These are phyloP conservation scores for Calonectria pseudoturangicola DNA, from an alignment of 2,329 filamentous ascomycete species.

Conservation along the genomic window DNA sequence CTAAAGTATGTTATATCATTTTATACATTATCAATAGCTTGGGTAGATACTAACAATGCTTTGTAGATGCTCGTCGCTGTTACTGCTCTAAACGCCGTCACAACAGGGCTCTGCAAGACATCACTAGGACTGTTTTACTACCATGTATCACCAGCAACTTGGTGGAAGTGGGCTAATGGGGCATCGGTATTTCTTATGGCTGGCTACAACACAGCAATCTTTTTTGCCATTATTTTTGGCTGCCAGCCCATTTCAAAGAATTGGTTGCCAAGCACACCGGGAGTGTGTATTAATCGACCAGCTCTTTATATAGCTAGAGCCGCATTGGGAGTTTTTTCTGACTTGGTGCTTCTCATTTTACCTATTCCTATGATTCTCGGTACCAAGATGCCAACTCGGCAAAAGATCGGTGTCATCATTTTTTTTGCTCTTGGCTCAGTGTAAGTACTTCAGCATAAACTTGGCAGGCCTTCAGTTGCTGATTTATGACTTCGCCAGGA, in stretches of 20 bases:
- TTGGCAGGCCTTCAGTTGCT: neutral
- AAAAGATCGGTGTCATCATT: constrained; percentile 64
- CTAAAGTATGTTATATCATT: neutral
- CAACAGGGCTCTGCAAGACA: constrained; percentile 11
- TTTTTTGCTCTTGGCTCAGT: constrained; percentile 64
- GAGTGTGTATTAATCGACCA: constrained; percentile 65
- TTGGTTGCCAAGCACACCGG: constrained; percentile 52
- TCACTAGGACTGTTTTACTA: constrained; percentile 11
- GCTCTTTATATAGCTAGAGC: constrained; percentile 68
- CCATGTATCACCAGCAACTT: neutral
- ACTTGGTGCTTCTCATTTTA: constrained; percentile 65
- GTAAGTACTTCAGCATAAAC: neutral
- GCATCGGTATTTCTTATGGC: neutral
- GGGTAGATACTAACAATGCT: constrained; percentile 43
- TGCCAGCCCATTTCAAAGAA: constrained; percentile 26
- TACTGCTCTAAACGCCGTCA: constrained; percentile 56
- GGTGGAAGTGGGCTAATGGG: constrained; percentile 9
- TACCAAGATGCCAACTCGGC: constrained; percentile 64
- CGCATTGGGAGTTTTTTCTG: constrained; percentile 65
- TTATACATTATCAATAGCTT: constrained; percentile 22
- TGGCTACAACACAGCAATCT: constrained; percentile 42
- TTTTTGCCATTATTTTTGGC: constrained; percentile 58
- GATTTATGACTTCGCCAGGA: constrained; percentile 11
- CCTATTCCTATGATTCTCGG: constrained; percentile 65
- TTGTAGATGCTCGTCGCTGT: constrained; percentile 51